These are phyloP conservation scores for Aspergillus costaricaensis DNA, from an alignment of 2,329 filamentous ascomycete genomes.

Conservation along the genomic window DNA sequence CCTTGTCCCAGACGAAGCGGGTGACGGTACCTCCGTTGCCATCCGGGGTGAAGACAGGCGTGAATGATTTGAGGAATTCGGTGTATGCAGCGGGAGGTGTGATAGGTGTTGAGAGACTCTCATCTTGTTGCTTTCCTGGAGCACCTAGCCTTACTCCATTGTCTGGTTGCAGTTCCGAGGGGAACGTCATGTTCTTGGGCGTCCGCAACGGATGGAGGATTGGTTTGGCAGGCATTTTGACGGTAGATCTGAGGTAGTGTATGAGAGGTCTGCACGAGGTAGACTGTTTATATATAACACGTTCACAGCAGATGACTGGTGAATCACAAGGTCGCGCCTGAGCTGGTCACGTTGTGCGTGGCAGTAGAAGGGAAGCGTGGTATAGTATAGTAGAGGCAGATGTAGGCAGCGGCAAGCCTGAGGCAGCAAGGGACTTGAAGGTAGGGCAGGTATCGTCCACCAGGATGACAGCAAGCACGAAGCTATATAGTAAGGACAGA, in stretches of 20 bases:
- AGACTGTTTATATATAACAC: background rate
- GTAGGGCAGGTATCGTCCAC: background rate
- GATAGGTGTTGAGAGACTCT: constrained; percentile 76
- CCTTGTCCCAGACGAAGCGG: constrained; percentile 38
- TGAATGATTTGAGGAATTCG: constrained; percentile 86
- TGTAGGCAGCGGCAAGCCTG: background rate
- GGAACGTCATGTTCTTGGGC: constrained; percentile 48
- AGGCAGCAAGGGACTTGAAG: background rate
- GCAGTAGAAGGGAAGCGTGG: constrained; percentile 5
- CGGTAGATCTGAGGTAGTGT: background rate
- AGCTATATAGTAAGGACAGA: background rate
- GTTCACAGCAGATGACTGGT: background rate
- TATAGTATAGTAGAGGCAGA: constrained; percentile 1
- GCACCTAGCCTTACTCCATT: constrained; percentile 53
- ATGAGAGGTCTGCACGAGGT: background rate
- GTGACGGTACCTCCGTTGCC: constrained; percentile 58
- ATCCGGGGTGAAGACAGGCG: constrained; percentile 66
- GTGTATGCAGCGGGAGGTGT: constrained; percentile 87
- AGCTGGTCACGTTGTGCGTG: constrained; percentile 13
- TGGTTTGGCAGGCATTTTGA: constrained; percentile 39
- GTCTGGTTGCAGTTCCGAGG: constrained; percentile 63
- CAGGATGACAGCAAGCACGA: background rate
- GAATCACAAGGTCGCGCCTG: constrained; percentile 8
- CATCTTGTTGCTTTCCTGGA: constrained; percentile 56
- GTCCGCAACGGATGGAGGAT: constrained; percentile 46